Evolutionary conservation across 2,329 filamentous ascomycete species (phyloP), one percentile per base, ranked within the genome.

Genomic region (Aspergillus fumigatus): DNA sequence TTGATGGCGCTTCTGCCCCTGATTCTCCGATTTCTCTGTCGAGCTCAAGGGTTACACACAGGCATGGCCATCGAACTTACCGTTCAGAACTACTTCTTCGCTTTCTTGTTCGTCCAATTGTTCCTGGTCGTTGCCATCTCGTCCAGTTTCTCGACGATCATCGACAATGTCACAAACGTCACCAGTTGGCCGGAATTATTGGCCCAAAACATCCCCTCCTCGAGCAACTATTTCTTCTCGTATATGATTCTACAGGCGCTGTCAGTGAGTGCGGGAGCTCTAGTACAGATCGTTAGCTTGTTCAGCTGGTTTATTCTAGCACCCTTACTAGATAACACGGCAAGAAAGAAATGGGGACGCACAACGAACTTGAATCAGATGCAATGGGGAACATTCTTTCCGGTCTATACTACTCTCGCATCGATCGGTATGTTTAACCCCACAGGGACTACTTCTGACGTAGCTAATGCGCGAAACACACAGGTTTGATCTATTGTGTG

Each of bases 211-310:
- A 78, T 99, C 4, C 94, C 94, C 1, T 89, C 85, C 64, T 88
- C 92, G 0, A 89, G 91, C 65, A 96, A 97, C 70, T 99, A 97
- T 74, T 99, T 97, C 79, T 97, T 97, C 80, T 93, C 91, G 1
- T 99, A 99, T 82, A 92, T 99, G 86, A 88, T 97, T 70, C 86
- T 99, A 9, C 94, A 97, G 68, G 91, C 92, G 0, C 81, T 97
- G 65, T 92, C 90, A 60, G 92, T 90, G 60, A 96, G 92, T 72
- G 93, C 93, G 1, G 92, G 89, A 72, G 93, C 90, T 1, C 79
- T 97, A 3, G 79, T 97, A 11, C 94, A 97, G 68, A 83, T 96
- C 25, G 85, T 84, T n/a, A 84, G 86, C 3, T 81, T 99, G 3
- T 69, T 92, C 48, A 80, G 88, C 61, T 96, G 92, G 87, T 96